These are phyloP conservation scores for Clathrus columnatus DNA, from an alignment of 768 basidiomycete species.

Conservation along the genomic window DNA sequence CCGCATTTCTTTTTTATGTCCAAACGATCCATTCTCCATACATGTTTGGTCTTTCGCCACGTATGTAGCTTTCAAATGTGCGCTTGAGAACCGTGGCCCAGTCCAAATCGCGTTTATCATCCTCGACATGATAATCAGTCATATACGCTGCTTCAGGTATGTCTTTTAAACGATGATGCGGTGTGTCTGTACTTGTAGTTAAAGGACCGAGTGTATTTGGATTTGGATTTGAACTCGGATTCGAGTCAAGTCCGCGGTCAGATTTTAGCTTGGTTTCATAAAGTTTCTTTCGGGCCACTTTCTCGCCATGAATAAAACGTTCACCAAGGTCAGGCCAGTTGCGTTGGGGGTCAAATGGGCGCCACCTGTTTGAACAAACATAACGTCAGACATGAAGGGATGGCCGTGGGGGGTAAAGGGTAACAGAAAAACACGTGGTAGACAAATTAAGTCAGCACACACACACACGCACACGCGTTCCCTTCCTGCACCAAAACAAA, in stretches of 20 bases:
- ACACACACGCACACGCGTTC: not conserved
- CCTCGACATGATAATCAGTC: slow-evolving; percentile 29
- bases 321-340: slow-evolving; percentile 93
- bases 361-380: slow-evolving; percentile 41
- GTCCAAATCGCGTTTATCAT: slow-evolving; percentile 73
- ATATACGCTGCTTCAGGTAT: not conserved
- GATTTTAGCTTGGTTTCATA: slow-evolving; percentile 7
- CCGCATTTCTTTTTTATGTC: slow-evolving; percentile 17
- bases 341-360: slow-evolving; percentile 84
- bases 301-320: slow-evolving; percentile 70
- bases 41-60: slow-evolving; percentile 90
- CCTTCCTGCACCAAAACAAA: not conserved
- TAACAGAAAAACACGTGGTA: not conserved
- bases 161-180: not conserved
- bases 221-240: slow-evolving; percentile 27
- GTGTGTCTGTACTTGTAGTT: slow-evolving; percentile 9
- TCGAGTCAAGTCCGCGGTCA: slow-evolving; percentile 23
- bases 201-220: slow-evolving; percentile 1
- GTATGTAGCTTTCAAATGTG: slow-evolving; percentile 87
- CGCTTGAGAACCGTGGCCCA: slow-evolving; percentile 95
- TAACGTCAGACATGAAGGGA: too few species aligned
- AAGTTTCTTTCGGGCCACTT: slow-evolving; percentile 39
- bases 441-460: not conserved
- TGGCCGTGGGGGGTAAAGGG: not conserved
- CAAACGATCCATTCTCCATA: slow-evolving; percentile 74